phyloP scores from a whole-genome alignment of 1,139 yeast species.

The Fermentozyma sake region DNA sequence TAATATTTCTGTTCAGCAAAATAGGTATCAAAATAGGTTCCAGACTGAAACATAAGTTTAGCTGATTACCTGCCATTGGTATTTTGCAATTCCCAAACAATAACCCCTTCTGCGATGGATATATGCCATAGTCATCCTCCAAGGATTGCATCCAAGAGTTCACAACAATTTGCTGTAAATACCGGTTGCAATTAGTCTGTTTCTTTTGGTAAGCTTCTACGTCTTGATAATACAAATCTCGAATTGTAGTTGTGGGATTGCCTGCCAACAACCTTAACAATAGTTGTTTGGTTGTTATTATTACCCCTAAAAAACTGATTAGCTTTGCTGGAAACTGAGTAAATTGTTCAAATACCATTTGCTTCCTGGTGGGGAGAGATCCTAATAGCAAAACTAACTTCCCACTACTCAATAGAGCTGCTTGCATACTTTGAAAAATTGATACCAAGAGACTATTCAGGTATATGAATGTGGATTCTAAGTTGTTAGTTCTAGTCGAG shows the following conservation, averaged over 20 bases:
- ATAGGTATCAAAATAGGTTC: slow-evolving; percentile 26
- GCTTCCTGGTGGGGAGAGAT: no score
- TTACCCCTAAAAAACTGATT: no score
- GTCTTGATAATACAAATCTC: slow-evolving; percentile 67
- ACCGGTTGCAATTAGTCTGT: slow-evolving; percentile 43
- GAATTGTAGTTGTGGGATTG: slow-evolving; percentile 3
- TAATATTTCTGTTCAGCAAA: slow-evolving; percentile 2
- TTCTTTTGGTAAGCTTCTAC: slow-evolving; percentile 45
- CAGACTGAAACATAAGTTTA: slow-evolving; percentile 9
- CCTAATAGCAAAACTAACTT: no score
- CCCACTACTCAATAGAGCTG: no score
- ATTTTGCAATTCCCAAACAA: slow-evolving; percentile 37
- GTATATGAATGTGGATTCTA: no score
- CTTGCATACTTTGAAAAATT: no score
- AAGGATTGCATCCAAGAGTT: slow-evolving; percentile 20
- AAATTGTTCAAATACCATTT: no score
- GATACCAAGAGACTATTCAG: no score
- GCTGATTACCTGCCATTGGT: slow-evolving; percentile 11
- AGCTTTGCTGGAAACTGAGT: no score
- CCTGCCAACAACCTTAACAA: no score
- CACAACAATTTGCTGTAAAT: slow-evolving; percentile 32
- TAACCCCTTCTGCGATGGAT: slow-evolving; percentile 63
- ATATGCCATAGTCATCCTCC: slow-evolving; percentile 35
- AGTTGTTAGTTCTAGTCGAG: no score
- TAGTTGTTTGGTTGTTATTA: no score